A percentile compares a stretch with the other conserved stretches of the same genome.
These are phyloP conservation scores for Botrytis medusae DNA, from an alignment of 2,329 filamentous ascomycete species.

Conservation along the genomic window DNA sequence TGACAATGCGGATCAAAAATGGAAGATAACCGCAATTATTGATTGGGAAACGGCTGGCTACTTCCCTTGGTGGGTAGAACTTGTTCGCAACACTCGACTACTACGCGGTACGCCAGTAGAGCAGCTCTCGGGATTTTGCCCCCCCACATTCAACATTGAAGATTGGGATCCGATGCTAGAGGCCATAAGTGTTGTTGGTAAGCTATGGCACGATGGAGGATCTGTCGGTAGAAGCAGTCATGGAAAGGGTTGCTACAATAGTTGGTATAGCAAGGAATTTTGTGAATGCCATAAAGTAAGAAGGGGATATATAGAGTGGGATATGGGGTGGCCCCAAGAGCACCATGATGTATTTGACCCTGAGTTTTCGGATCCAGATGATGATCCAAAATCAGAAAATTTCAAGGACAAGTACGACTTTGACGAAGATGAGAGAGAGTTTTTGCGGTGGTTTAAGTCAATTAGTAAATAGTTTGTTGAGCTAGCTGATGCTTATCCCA, in stretches of 20 bases:
- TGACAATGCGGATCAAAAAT: slow-evolving; percentile 1
- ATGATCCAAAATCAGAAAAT: not conserved
- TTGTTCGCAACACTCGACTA: not conserved
- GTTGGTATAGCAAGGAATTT: not conserved
- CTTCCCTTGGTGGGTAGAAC: not conserved
- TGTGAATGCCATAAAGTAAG: not conserved
- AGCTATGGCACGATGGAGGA: rapidly evolving
- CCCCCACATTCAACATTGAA: not conserved
- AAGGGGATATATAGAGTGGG: rapidly evolving
- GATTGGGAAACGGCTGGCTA: slow-evolving; percentile 5
- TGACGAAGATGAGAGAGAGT: not conserved
- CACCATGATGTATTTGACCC: not conserved
- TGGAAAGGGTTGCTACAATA: not conserved
- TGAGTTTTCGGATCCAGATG: not conserved
- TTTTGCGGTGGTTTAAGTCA: not conserved
- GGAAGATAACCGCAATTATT: not conserved
- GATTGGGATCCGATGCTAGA: not conserved
- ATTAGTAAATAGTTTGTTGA: not conserved
- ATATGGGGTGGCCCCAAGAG: not conserved
- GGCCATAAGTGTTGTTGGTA: rapidly evolving
- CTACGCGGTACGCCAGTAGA: not conserved
- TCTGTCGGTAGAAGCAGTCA: rapidly evolving
- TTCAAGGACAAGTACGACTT: rapidly evolving
- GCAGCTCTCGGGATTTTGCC: rapidly evolving
- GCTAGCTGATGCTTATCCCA: not conserved